These are phyloP conservation scores for Trametes maxima DNA, from an alignment of 768 basidiomycete genomes.

Conservation along the genomic window DNA sequence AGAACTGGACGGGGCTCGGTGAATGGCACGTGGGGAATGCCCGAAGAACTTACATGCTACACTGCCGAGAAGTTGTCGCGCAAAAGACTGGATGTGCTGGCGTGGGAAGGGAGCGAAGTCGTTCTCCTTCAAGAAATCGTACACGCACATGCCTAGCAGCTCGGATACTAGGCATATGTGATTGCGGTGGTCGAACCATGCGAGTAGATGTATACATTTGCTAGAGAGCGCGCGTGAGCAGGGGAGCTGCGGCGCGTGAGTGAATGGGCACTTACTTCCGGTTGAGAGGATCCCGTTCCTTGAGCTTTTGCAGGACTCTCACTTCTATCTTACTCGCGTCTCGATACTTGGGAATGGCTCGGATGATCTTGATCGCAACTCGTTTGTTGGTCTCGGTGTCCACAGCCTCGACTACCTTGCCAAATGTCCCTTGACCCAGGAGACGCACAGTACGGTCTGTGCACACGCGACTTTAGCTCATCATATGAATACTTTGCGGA, in stretches of 20 bases:
- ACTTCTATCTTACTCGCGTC: slow-evolving; percentile 99
- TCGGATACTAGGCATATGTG: slow-evolving; percentile 98
- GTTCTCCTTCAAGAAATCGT: slow-evolving; percentile 99
- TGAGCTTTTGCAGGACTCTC: slow-evolving; percentile 89
- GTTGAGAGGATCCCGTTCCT: slow-evolving; percentile 86
- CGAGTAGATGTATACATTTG: slow-evolving; percentile 95
- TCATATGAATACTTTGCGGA: neutral
- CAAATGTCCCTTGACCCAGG: slow-evolving; percentile 97
- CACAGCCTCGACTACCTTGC: slow-evolving; percentile 94
- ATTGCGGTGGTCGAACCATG: slow-evolving; percentile 96
- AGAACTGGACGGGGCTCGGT: slow-evolving; percentile 59
- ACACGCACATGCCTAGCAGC: slow-evolving; percentile 94
- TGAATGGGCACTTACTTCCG: slow-evolving; percentile 64
- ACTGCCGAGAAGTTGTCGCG: slow-evolving; percentile 86
- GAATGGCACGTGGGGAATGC: slow-evolving; percentile 12
- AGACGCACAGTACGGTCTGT: slow-evolving; percentile 89
- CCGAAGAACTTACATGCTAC: slow-evolving; percentile 77
- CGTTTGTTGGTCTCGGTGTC: slow-evolving; percentile 73
- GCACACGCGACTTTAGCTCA: slow-evolving; percentile 5
- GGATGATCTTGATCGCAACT: slow-evolving; percentile 98
- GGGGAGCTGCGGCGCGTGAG: slow-evolving; percentile 21
- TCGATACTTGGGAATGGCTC: slow-evolving; percentile 97
- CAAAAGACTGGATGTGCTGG: slow-evolving; percentile 95
- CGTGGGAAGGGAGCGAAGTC: slow-evolving; percentile 96
- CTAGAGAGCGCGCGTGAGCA: slow-evolving; percentile 43